Conservation (phyloP, 495 filamentous ascomycete species). For the Lindgomyces ingoldianus region DNA sequence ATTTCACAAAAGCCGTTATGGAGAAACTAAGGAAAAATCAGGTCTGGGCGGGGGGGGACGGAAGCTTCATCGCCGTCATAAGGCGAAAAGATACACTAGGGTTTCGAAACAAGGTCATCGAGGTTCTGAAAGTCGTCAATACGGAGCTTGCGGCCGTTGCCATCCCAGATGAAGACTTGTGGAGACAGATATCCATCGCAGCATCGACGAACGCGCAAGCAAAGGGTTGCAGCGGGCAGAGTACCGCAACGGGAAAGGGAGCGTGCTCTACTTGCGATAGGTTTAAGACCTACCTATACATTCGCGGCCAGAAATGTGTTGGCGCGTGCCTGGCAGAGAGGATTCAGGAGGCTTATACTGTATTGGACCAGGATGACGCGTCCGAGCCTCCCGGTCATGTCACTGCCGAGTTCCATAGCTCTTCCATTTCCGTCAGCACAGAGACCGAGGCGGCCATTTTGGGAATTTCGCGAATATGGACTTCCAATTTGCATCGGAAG, state of each 20-base stretch:
- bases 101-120: conserved; percentile 59
- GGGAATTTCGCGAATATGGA: conserved; percentile 74
- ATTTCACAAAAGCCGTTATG: conserved; percentile 60
- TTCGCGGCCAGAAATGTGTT: conserved; percentile 64
- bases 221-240: conserved; percentile 38
- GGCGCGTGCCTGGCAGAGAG: conserved; percentile 67
- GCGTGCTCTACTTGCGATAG: conserved; percentile 47
- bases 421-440: conserved; percentile 43
- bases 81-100: conserved; percentile 56
- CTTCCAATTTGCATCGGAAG: conserved; percentile 59
- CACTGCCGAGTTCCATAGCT: conserved; percentile 41
- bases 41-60: conserved; percentile 45
- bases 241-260: conserved; percentile 7
- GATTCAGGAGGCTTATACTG: conserved; percentile 59
- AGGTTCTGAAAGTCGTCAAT: conserved; percentile 67
- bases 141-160: conserved; percentile 64
- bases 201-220: conserved; percentile 7
- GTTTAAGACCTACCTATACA: conserved; percentile 66
- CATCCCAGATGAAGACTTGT: conserved; percentile 60
- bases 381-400: conserved; percentile 22
- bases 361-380: conserved; percentile 46
- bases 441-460: conserved; percentile 53
- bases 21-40: conserved; percentile 44
- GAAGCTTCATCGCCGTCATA: conserved; percentile 59
- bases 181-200: conserved; percentile 51